A percentile compares a stretch with the other conserved stretches of the same genome.
These are phyloP conservation scores for Tolypocladium album DNA, from an alignment of 2,329 filamentous ascomycete species.

Conservation along the genomic window DNA sequence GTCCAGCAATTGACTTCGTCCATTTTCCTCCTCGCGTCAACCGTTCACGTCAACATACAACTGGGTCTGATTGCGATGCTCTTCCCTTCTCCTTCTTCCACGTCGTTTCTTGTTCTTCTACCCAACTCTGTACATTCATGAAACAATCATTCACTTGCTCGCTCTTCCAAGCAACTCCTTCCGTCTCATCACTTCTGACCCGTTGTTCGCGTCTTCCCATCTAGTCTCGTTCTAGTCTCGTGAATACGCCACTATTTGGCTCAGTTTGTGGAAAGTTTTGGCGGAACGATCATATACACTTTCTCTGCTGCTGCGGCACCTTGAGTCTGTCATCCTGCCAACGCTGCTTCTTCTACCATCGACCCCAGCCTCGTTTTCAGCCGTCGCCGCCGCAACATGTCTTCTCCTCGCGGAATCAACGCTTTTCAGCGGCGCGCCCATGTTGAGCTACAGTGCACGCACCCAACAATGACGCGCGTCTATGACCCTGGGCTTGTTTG, in stretches of 20 bases:
- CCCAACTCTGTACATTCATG: neutral
- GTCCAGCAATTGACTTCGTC: neutral
- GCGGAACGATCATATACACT: neutral
- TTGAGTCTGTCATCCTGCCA: neutral
- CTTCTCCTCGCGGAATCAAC: slow-evolving; percentile 1
- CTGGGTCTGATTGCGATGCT: neutral
- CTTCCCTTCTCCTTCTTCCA: neutral
- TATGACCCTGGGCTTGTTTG: slow-evolving; percentile 46
- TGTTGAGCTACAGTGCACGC: slow-evolving; percentile 44
- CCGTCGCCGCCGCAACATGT: neutral
- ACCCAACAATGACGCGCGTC: slow-evolving; percentile 56
- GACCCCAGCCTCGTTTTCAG: neutral
- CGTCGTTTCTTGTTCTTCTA: neutral
- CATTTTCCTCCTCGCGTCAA: neutral
- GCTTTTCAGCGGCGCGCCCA: slow-evolving; percentile 5
- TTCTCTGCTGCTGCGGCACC: neutral
- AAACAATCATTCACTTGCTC: neutral
- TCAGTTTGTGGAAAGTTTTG: neutral
- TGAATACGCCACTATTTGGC: neutral
- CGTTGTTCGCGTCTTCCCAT: neutral
- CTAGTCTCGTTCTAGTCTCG: neutral
- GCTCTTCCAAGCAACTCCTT: neutral
- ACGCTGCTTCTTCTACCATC: neutral
- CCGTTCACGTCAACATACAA: neutral
- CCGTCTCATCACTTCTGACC: neutral